phyloP scores from a whole-genome alignment of 1,139 yeast species.

The Geotrichum reessii region DNA sequence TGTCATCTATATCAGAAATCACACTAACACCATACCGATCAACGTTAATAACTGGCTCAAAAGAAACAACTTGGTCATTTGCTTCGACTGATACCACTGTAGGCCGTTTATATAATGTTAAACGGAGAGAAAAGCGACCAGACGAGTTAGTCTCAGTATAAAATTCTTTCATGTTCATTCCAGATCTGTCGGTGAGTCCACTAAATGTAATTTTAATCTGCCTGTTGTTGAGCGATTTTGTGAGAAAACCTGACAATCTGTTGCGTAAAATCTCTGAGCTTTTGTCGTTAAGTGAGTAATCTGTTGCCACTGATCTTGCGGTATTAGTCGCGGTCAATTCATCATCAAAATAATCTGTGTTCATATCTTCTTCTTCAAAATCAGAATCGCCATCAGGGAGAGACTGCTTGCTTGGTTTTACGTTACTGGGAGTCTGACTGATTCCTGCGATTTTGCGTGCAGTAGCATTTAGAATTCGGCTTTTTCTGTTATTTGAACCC shows the following conservation, averaged over 20 bases:
- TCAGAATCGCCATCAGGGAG: neutral
- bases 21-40: constrained; percentile 55
- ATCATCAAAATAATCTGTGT: neutral
- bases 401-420: neutral
- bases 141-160: constrained; percentile 28
- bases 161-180: constrained; percentile 12
- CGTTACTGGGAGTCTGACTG: neutral
- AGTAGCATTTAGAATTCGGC: neutral
- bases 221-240: neutral
- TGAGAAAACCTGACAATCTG: neutral
- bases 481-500: neutral
- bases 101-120: constrained; percentile 30
- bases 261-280: neutral
- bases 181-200: constrained; percentile 10
- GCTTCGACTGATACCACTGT: constrained; percentile 26
- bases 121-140: constrained; percentile 37
- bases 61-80: constrained; percentile 19
- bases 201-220: constrained; percentile 12
- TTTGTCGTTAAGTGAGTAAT: neutral
- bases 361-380: neutral
- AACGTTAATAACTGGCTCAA: constrained; percentile 21
- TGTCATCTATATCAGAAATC: constrained; percentile 92
- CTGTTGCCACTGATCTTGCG: neutral
- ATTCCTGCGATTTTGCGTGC: neutral
- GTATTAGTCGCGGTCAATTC: neutral